A percentile compares a stretch with the other conserved stretches of the same genome.
phyloP scores from a whole-genome alignment of 768 basidiomycete genomes.

The Boletus speciosus region DNA sequence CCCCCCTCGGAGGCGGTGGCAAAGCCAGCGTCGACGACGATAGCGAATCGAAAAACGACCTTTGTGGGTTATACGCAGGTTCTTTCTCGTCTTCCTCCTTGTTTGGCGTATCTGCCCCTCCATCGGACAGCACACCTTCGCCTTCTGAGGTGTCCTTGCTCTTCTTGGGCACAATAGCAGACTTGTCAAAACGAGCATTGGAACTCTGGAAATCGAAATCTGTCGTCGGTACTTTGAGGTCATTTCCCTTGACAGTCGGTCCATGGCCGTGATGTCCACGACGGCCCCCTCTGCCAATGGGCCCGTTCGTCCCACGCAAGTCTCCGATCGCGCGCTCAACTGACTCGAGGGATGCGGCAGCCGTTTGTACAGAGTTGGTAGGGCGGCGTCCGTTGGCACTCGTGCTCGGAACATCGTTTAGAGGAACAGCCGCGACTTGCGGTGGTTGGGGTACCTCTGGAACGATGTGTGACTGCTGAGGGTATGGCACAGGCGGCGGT shows the following conservation, averaged over 20 bases:
- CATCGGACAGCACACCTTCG: conserved; percentile 31
- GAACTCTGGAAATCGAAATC: conserved; percentile 81
- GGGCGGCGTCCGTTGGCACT: conserved; percentile 30
- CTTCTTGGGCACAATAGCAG: conserved; percentile 43
- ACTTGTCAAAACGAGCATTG: conserved; percentile 81
- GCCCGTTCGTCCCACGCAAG: conserved; percentile 38
- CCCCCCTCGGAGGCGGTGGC: conserved; percentile 34
- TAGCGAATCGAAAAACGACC: conserved; percentile 78
- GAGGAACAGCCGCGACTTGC: conserved; percentile 16
- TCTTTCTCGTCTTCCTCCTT: conserved; percentile 40
- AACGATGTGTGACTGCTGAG: conserved; percentile 26
- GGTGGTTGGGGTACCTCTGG: conserved; percentile 26
- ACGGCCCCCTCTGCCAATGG: conserved; percentile 40
- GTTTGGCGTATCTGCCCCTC: conserved; percentile 22
- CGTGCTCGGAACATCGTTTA: conserved; percentile 24
- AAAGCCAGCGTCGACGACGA: conserved; percentile 45
- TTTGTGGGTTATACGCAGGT: conserved; percentile 68
- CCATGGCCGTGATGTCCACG: conserved; percentile 30
- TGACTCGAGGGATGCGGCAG: conserved; percentile 71
- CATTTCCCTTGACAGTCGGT: conserved; percentile 29
- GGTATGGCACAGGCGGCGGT: conserved; percentile 26
- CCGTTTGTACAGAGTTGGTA: conserved; percentile 59
- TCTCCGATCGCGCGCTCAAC: conserved; percentile 58
- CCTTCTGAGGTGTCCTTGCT: conserved; percentile 29
- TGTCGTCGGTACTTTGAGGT: conserved; percentile 59